phyloP scores from a whole-genome alignment of 2,329 filamentous ascomycete genomes.

The Bretziella fagacearum region DNA sequence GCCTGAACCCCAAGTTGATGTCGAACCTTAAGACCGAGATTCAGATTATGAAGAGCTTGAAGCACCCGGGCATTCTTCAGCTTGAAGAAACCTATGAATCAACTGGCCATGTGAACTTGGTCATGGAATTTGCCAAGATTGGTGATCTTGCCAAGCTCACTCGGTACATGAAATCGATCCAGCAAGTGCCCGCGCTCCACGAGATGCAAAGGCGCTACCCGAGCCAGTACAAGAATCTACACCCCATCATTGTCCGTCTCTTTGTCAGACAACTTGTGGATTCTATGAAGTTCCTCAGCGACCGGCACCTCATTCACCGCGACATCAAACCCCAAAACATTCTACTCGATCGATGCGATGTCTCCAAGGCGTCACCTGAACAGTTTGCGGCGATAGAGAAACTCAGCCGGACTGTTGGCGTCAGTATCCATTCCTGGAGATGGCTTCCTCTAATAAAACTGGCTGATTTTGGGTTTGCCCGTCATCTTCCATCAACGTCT shows the following conservation, averaged over 20 bases:
- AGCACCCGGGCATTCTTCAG: constrained; percentile 92
- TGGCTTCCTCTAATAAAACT: constrained; percentile 84
- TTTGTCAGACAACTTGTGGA: constrained; percentile 91
- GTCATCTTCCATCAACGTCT: constrained; percentile 75
- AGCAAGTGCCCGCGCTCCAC: constrained; percentile 45
- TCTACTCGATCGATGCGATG: constrained; percentile 34
- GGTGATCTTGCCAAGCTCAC: constrained; percentile 92
- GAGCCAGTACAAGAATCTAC: constrained; percentile 66
- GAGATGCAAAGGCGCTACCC: constrained; percentile 93
- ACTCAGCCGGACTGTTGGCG: constrained; percentile 31
- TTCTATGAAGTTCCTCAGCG: constrained; percentile 73
- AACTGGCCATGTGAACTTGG: constrained; percentile 73
- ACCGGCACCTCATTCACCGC: constrained; percentile 78
- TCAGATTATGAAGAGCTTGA: constrained; percentile 78
- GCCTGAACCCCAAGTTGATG: constrained; percentile 88
- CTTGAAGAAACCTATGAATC: constrained; percentile 90
- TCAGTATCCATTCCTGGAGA: constrained; percentile 37
- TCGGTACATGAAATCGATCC: constrained; percentile 41
- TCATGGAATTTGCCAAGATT: constrained; percentile 97
- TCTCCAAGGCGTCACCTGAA: constrained; percentile 55
- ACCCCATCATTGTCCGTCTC: constrained; percentile 92
- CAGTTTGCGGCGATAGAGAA: constrained; percentile 38
- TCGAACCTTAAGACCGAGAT: constrained; percentile 95
- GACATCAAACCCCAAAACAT: constrained; percentile 97
- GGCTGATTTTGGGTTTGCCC: constrained; percentile 96